Percentiles rank a stretch among this genome's conserved stretches.
Conservation (phyloP, 306 rosid species). For the Cyclanthera cordifolia region DNA sequence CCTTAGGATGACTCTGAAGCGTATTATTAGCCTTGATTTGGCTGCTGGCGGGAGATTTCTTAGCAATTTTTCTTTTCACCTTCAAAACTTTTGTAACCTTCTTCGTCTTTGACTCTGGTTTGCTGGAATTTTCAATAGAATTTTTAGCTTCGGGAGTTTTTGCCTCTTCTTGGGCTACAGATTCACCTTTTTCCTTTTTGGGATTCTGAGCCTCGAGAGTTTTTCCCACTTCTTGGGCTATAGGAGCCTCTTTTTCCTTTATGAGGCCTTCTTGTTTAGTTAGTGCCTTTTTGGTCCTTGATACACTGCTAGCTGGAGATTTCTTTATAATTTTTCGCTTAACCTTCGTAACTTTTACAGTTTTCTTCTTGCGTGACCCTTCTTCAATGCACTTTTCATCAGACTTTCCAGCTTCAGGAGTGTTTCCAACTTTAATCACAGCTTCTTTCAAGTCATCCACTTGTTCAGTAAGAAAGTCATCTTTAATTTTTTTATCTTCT, state of each 20-base stretch:
- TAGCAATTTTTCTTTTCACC: conserved; percentile 7
- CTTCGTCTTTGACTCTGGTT: neutral
- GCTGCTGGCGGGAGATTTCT: conserved; percentile 7
- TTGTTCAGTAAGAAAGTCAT: conserved; percentile 22
- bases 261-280: neutral
- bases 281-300: conserved; percentile 8
- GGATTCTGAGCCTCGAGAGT: neutral
- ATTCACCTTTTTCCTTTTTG: neutral
- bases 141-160: neutral
- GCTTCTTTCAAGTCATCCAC: conserved; percentile 20
- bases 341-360: conserved; percentile 21
- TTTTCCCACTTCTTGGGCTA: neutral
- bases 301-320: conserved; percentile 20
- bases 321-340: conserved; percentile 42
- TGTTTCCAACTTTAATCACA: conserved; percentile 14
- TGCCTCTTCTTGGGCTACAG: neutral
- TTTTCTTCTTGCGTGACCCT: conserved; percentile 26
- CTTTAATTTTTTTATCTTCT: conserved; percentile 5
- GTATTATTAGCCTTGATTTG: neutral
- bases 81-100: neutral
- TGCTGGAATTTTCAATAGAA: neutral
- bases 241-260: conserved; percentile 1
- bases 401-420: conserved; percentile 14
- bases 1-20: too few species aligned
- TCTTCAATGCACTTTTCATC: conserved; percentile 19